A percentile compares a stretch with the other conserved stretches of the same genome.
Evolutionary conservation across 129 eudicot genomes (phyloP).

Genomic region (sunflower (Helianthus annuus)): HanXRQr2.0-SUNRISE NC_035440.2:149662819-149663318

Average conservation of each 20-base stretch:
- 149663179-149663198: slow-evolving; percentile 96
- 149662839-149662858: slow-evolving; percentile 45
- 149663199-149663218: slow-evolving; percentile 96
- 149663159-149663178: slow-evolving; percentile 83
- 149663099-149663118: slow-evolving; percentile 95
- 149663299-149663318: slow-evolving; percentile 87
- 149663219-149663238: not conserved
- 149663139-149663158: slow-evolving; percentile 84
- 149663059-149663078: slow-evolving; percentile 75
- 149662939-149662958: slow-evolving; percentile 95
- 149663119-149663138: slow-evolving; percentile 92
- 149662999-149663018: not conserved
- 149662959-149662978: slow-evolving; percentile 72
- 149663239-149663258: not conserved
- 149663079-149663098: slow-evolving; percentile 55
- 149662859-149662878: slow-evolving; percentile 65
- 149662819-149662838: slow-evolving; percentile 34
- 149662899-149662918: slow-evolving; percentile 84
- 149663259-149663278: not conserved
- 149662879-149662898: slow-evolving; percentile 72
- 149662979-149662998: not conserved
- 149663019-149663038: not conserved
- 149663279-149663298: slow-evolving; percentile 35
- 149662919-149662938: slow-evolving; percentile 90
- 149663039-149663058: slow-evolving; percentile 59